Evolutionary conservation across 2,329 filamentous ascomycete genomes (phyloP).

Genomic region (Falciphora oryzae): DNA sequence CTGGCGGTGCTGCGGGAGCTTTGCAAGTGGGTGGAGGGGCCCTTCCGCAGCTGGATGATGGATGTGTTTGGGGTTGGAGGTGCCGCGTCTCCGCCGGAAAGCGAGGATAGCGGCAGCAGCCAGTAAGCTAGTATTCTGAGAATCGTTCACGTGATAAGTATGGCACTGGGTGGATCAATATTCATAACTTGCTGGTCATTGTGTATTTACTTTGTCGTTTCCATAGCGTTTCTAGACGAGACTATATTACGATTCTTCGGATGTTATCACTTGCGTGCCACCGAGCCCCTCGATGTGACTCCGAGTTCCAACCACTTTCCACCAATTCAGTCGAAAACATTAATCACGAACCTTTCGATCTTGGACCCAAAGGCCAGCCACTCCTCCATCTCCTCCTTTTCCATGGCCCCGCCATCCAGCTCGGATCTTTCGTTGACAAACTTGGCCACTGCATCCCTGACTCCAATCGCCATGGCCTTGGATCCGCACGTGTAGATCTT

Average conservation of each 20-base stretch:
- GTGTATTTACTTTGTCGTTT: too few relatives aligned
- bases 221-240: too few relatives aligned
- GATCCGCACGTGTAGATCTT: slow-evolving; percentile 9
- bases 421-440: neutral
- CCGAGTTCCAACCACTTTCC: too few relatives aligned
- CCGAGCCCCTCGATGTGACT: too few relatives aligned
- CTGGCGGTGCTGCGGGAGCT: neutral
- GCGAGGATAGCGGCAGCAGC: neutral
- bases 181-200: too few relatives aligned
- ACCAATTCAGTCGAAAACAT: neutral
- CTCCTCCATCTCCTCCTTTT: neutral
- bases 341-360: neutral
- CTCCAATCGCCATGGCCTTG: neutral
- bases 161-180: too few relatives aligned
- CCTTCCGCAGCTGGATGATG: slow-evolving; percentile 2
- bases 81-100: neutral
- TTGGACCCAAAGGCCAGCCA: neutral
- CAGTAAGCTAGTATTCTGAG: neutral
- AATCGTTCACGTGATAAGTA: neutral
- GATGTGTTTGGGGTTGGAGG: neutral
- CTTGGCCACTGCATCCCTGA: neutral
- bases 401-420: neutral
- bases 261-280: too few relatives aligned
- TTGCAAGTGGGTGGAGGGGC: slow-evolving; percentile 7
- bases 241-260: too few relatives aligned